Percentiles rank a stretch among this genome's conserved stretches.
These are phyloP conservation scores for Fusarium agapanthi DNA, from an alignment of 2,329 filamentous ascomycete genomes.

Conservation along the genomic window DNA sequence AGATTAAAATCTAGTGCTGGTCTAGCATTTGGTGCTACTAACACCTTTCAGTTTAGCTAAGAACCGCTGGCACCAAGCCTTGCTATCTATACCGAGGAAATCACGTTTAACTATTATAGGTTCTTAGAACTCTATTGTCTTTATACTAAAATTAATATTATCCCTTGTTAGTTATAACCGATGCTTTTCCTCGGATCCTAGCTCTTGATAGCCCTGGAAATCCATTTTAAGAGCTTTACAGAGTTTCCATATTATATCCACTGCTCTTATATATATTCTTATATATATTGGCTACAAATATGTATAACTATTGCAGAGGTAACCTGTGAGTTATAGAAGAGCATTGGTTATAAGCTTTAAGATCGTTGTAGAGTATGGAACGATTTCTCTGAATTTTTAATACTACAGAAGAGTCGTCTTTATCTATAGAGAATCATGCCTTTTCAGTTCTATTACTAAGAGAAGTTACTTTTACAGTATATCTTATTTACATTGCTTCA, in stretches of 20 bases:
- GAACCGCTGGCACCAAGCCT: background rate
- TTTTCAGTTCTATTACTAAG: background rate
- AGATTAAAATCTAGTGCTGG: background rate
- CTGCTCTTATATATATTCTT: background rate
- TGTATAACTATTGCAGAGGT: background rate
- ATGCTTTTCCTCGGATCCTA: background rate
- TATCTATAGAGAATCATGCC: background rate
- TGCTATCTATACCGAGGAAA: background rate
- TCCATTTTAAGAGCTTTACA: background rate
- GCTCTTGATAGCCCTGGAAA: background rate
- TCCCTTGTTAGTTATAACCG: background rate
- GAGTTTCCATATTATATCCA: background rate
- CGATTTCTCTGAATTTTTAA: background rate
- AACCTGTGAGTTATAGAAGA: background rate
- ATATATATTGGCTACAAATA: background rate
- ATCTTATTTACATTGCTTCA: background rate
- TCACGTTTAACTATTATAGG: background rate
- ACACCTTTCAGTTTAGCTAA: background rate
- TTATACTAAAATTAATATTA: background rate
- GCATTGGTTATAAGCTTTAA: background rate
- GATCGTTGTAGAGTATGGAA: background rate
- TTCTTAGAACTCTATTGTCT: background rate
- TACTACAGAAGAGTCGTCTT: too few relatives aligned
- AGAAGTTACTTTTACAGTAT: background rate
- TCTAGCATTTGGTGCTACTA: background rate